Evolutionary conservation across 1,139 yeast species (phyloP), one percentile per base, ranked within the genome.

Genomic region (Suhomyces yuchorum): DNA sequence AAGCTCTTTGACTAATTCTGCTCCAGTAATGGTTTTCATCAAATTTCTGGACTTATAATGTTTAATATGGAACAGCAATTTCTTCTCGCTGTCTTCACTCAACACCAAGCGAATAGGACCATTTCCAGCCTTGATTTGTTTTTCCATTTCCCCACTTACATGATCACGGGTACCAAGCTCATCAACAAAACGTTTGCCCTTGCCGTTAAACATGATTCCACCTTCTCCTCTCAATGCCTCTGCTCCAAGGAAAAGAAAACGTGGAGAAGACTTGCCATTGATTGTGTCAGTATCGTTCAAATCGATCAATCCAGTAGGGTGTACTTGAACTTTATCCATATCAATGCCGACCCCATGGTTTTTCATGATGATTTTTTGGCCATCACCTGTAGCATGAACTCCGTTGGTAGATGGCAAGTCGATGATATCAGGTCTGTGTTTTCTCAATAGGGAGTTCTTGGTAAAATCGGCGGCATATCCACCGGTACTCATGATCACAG

Each of bases 211-310:
- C 61, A 87, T 71, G 32, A 87, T 74, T 7, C 92, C 93, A 44
- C 95, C 95, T 59, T 84, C 82, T 7, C 92, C 92, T 59, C 93
- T 75, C 36, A 87, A 68, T 0, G 90, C 89, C 61, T 87, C 93
- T 2, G 93, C 93, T 14, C 91, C 91, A 40, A 87, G 70, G 57
- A 86, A 84, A 55, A 85, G 80, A 68, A 84, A 84, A 37, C 79
- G 56, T 1, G 80, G 80, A 1, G 59, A 55, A 38, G 71, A 73
- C 50, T 62, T 64, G 4, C 78, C 77, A 11, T 49, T 52, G 42
- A 74, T 70, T 9, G 73, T 73, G 12, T 77, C 80, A 17, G 71
- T 74, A 55, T 84, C 87, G 47, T 77, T 71, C 42, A 84, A 84
- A 56, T 85, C 87, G 51, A 87, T 78, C 57, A 87, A 77, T 0